phyloP scores from a whole-genome alignment of 805 yeast species.

The Candida ponderosae region DNA sequence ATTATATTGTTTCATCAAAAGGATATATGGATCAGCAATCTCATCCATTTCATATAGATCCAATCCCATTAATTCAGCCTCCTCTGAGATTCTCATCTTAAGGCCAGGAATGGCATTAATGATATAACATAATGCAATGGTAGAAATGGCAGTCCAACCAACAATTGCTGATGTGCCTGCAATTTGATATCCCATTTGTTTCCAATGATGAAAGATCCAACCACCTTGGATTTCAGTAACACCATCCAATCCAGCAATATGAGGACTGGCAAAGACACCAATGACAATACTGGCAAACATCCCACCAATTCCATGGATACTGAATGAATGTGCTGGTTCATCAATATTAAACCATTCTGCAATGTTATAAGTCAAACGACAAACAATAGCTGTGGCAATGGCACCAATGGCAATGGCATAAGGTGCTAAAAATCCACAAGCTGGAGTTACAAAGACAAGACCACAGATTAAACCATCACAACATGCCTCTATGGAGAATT shows the following conservation, averaged over 20 bases:
- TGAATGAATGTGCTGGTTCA: constrained; percentile 88
- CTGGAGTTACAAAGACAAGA: constrained; percentile 95
- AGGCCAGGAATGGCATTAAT: constrained; percentile 46
- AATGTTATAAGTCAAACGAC: constrained; percentile 82
- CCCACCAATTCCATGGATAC: constrained; percentile 97
- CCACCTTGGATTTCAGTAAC: constrained; percentile 82
- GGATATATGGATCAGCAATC: constrained; percentile 25
- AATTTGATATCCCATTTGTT: constrained; percentile 83
- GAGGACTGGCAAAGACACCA: constrained; percentile 77
- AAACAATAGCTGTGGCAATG: constrained; percentile 64
- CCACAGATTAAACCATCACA: constrained; percentile 96
- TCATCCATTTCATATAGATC: constrained; percentile 46
- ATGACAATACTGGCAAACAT: constrained; percentile 78
- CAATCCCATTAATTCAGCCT: constrained; percentile 44
- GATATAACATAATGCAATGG: constrained; percentile 34
- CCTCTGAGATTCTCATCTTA: constrained; percentile 34
- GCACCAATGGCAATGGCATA: constrained; percentile 90
- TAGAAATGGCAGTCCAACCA: constrained; percentile 38
- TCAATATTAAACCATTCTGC: constrained; percentile 75
- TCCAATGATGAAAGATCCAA: constrained; percentile 87
- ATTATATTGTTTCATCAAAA: background rate
- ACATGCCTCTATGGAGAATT: constrained; percentile 87
- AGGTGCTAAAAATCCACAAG: constrained; percentile 82
- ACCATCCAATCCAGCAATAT: constrained; percentile 87
- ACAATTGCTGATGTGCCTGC: constrained; percentile 40